phyloP scores from a whole-genome alignment of 306 rosid species.

The Abrus pulchellus region DNA sequence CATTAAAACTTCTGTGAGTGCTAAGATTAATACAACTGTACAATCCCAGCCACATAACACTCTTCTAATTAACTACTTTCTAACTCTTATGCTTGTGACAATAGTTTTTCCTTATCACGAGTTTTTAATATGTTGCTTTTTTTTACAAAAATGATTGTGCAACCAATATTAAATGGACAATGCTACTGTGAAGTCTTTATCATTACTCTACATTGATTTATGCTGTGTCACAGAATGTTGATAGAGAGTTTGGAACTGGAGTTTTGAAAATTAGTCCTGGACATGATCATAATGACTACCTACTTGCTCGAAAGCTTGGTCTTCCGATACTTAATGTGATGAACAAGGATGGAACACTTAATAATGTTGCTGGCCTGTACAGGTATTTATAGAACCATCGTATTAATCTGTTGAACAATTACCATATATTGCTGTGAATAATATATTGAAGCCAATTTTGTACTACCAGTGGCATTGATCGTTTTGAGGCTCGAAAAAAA shows the following conservation, averaged over 20 bases:
- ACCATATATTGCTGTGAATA: conserved; percentile 38
- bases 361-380: conserved; percentile 88
- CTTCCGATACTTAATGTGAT: conserved; percentile 96
- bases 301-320: conserved; percentile 94
- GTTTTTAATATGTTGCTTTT: neutral
- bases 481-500: conserved; percentile 94
- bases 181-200: conserved; percentile 19
- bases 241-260: conserved; percentile 95
- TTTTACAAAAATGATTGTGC: conserved; percentile 21
- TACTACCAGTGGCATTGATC: conserved; percentile 85
- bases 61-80: neutral
- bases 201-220: conserved; percentile 26
- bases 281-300: conserved; percentile 95
- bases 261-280: conserved; percentile 98
- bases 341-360: conserved; percentile 98
- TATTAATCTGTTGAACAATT: conserved; percentile 41
- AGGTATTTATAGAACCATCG: conserved; percentile 57
- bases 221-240: conserved; percentile 75
- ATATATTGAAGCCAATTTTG: conserved; percentile 44
- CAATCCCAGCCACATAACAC: neutral
- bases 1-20: neutral
- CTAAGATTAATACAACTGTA: neutral
- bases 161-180: conserved; percentile 34
- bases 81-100: neutral
- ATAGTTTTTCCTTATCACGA: conserved; percentile 10